phyloP scores from a whole-genome alignment of 257 asterid genomes.

The Solanum pinnatisectum region DNA sequence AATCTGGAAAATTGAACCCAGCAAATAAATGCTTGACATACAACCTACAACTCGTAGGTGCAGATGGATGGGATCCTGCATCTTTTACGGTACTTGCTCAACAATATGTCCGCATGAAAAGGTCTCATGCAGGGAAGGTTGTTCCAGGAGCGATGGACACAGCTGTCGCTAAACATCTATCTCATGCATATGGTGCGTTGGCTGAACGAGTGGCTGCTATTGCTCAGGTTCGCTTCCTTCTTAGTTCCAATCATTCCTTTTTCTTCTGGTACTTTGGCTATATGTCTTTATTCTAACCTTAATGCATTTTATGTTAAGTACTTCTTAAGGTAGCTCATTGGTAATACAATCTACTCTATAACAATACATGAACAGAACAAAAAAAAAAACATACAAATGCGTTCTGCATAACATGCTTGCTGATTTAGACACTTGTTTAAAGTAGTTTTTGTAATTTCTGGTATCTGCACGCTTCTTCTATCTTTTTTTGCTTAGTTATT shows the following conservation, averaged over 20 bases:
- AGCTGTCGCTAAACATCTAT: slow-evolving; percentile 81
- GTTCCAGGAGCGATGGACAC: slow-evolving; percentile 98
- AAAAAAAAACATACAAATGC: neutral
- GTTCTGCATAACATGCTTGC: neutral
- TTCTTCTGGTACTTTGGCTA: neutral
- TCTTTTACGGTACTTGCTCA: slow-evolving; percentile 82
- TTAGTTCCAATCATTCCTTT: neutral
- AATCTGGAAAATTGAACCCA: slow-evolving; percentile 75
- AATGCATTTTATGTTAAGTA: neutral
- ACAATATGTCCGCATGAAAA: slow-evolving; percentile 84
- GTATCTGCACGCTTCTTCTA: neutral
- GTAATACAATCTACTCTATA: neutral
- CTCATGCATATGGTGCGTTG: slow-evolving; percentile 80
- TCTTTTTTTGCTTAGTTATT: neutral
- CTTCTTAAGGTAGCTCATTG: neutral
- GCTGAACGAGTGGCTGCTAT: slow-evolving; percentile 89
- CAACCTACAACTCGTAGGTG: slow-evolving; percentile 72
- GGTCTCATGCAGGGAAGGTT: slow-evolving; percentile 60
- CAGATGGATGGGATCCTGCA: slow-evolving; percentile 96
- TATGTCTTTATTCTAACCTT: neutral
- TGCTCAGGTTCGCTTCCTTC: slow-evolving; percentile 64
- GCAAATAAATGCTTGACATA: slow-evolving; percentile 54
- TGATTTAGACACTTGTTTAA: neutral
- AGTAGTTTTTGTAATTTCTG: neutral
- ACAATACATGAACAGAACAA: neutral